Percentiles rank a stretch among this genome's conserved stretches.
phyloP scores from a whole-genome alignment of 1,139 yeast genomes.

The Kodamaea sp. region DNA sequence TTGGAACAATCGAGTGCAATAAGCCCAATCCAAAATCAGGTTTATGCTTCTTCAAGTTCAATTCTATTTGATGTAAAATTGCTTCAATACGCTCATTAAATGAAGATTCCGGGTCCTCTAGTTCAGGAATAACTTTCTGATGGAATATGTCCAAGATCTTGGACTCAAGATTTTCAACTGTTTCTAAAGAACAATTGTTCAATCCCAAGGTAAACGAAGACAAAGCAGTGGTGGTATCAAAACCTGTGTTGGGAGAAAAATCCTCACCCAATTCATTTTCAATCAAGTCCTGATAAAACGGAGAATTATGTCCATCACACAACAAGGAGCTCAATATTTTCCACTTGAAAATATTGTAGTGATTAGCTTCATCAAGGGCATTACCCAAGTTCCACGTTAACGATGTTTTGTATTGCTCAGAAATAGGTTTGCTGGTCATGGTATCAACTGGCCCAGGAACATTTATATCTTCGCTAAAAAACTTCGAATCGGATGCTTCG shows the following conservation, averaged over 20 bases:
- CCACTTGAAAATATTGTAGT: constrained; percentile 70
- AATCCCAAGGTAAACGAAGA: constrained; percentile 83
- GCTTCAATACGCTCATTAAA: constrained; percentile 74
- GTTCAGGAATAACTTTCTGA: constrained; percentile 39
- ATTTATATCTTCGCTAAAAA: constrained; percentile 6
- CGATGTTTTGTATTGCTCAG: constrained; percentile 75
- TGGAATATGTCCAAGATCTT: constrained; percentile 46
- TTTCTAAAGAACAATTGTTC: constrained; percentile 64
- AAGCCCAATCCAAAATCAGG: constrained; percentile 88
- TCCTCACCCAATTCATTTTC: constrained; percentile 87
- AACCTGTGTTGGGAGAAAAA: constrained; percentile 84
- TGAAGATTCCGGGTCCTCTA: constrained; percentile 45
- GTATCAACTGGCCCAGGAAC: constrained; percentile 82
- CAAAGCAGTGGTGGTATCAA: constrained; percentile 79
- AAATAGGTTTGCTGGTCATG: constrained; percentile 59
- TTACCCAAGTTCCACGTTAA: constrained; percentile 85
- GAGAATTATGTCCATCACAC: constrained; percentile 91
- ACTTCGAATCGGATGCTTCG: constrained; percentile 4
- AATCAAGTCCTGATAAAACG: constrained; percentile 78
- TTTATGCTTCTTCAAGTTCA: constrained; percentile 80
- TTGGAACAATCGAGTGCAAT: constrained; percentile 71
- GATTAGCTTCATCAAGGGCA: constrained; percentile 55
- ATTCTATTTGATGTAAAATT: constrained; percentile 82
- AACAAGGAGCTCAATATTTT: constrained; percentile 70
- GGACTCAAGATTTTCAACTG: constrained; percentile 46